phyloP scores from a whole-genome alignment of 345 rosid species.

The Mangifera indica region DNA sequence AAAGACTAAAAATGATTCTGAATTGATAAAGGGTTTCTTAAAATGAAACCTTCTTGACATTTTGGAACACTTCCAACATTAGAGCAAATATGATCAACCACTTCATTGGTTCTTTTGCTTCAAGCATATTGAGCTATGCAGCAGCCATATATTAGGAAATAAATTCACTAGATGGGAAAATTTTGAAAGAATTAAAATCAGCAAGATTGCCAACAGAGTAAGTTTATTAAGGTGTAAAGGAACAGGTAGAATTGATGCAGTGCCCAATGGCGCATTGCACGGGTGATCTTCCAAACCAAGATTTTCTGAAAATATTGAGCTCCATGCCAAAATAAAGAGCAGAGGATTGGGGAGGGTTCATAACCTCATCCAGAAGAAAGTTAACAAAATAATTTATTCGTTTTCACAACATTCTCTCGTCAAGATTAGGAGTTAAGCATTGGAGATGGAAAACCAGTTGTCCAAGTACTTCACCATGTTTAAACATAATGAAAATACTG shows the following conservation, averaged over 20 bases:
- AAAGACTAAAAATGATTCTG: background rate
- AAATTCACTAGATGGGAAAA: background rate
- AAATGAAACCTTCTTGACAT: background rate
- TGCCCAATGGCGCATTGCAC: background rate
- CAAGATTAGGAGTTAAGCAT: background rate
- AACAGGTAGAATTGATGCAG: background rate
- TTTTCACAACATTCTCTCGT: slow-evolving; percentile 5
- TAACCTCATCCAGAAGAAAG: background rate
- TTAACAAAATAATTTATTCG: background rate
- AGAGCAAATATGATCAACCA: background rate
- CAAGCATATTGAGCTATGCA: background rate
- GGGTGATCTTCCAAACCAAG: background rate
- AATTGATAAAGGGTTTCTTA: background rate
- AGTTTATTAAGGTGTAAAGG: background rate
- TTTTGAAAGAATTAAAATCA: background rate
- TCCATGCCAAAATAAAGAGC: background rate
- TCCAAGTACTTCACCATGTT: background rate
- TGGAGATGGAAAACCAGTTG: background rate
- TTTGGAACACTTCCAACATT: background rate
- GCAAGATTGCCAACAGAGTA: background rate
- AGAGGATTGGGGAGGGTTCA: background rate
- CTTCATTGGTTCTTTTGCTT: background rate
- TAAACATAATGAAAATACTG: background rate
- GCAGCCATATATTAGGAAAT: background rate
- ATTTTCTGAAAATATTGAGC: background rate